Evolutionary conservation across 2,329 filamentous ascomycete genomes (phyloP).

Genomic region (Cladobotryum protrusum): DNA sequence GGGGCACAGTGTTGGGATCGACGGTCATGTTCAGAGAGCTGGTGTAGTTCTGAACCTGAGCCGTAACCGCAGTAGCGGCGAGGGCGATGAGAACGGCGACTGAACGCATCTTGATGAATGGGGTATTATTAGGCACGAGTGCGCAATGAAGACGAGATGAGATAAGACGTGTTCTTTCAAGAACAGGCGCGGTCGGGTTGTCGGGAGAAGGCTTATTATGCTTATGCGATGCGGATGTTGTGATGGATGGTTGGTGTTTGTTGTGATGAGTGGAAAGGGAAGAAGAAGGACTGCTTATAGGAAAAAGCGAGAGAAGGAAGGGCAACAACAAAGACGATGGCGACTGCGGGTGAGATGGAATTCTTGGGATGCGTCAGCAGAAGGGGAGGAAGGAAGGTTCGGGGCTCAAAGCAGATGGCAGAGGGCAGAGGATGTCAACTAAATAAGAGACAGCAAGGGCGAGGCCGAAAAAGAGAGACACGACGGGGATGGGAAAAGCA

Average conservation of each 20-base stretch:
- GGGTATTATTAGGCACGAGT: slow-evolving; percentile 7
- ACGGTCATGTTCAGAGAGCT: slow-evolving; percentile 37
- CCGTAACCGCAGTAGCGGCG: slow-evolving; percentile 37
- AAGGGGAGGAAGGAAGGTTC: slow-evolving; percentile 1
- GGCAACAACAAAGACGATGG: background rate
- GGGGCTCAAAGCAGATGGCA: slow-evolving; percentile 9
- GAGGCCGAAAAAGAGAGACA: slow-evolving; percentile 6
- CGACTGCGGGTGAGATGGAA: background rate
- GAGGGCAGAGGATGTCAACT: slow-evolving; percentile 11
- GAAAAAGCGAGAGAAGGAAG: slow-evolving; percentile 1
- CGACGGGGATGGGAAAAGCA: slow-evolving; percentile 9
- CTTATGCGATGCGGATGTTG: slow-evolving; percentile 11
- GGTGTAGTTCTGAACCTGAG: slow-evolving; percentile 39
- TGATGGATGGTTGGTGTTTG: slow-evolving; percentile 9
- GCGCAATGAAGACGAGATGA: slow-evolving; percentile 2
- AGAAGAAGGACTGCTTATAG: background rate
- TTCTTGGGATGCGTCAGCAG: slow-evolving; percentile 4
- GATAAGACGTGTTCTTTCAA: too few species aligned
- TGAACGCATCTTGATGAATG: slow-evolving; percentile 34
- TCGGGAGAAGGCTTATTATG: slow-evolving; percentile 5
- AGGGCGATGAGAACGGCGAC: slow-evolving; percentile 36
- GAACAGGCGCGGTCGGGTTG: background rate
- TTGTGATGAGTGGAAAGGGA: background rate
- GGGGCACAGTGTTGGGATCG: slow-evolving; percentile 29
- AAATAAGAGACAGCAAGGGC: slow-evolving; percentile 13